Base-by-base conservation (phyloP, 805 yeast species). In the Candida pini region DNA sequence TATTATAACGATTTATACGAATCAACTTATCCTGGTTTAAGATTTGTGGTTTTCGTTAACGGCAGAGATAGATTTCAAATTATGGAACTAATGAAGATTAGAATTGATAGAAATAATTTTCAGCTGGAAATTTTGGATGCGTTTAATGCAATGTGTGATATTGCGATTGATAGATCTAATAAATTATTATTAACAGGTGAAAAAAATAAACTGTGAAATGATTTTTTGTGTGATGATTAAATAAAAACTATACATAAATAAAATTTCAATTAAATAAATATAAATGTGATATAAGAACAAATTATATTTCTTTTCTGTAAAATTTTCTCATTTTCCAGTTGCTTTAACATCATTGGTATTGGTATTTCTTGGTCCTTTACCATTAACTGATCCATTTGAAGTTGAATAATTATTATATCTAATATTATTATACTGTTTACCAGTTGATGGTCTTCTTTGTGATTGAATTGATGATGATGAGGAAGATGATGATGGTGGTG, bases 31-130 rank as follows among this genome's bases (percentile, higher is more conserved):
- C 78, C 79, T 0, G 81, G 96, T 1, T 69, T 89, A 35, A 66
- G 88, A 29, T 88, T 84, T 54, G 96, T 88, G 9, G 87, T 85
- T 6, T 88, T 89, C 58, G 97, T 88, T 12, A 85, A 86, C 58
- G 96, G 95, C 1, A 64, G 96, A 44, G 55, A 78, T 2, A 67
- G 95, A 40, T 64, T 66, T 5, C 76, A 58, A 14, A 77, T 88
- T 18, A 80, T 86, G 76, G 58, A 58, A 18, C 64, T 76, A 42
- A 82, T 84, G 85, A 54, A 55, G 30, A 39, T 40, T 21, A 68
- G 92, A 43, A 82, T 88, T 3, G 58, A 56, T 2, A 64, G 81
- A 34, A 63, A 62, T n/a, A 72, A 80, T 48, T 67, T 74, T 38
- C 53, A 46, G 6, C 34, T 44, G 21, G 97, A 89, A 55, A 70